These are phyloP conservation scores for Saccharomycopsis javanensis DNA, from an alignment of 805 yeast genomes.

Conservation along the genomic window DNA sequence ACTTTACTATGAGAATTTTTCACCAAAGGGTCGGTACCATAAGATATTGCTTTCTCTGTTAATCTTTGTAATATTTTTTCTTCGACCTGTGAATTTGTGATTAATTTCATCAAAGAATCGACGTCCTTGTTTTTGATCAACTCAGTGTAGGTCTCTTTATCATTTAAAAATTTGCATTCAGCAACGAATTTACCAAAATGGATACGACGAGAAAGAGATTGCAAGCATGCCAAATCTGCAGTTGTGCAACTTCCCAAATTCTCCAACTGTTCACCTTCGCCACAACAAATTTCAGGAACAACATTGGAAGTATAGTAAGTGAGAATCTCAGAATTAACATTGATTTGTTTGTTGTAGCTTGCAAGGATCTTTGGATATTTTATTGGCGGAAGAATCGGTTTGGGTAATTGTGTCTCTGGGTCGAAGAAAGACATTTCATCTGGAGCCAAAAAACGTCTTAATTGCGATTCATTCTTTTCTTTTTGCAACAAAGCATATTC, in stretches of 20 bases:
- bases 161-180: constrained; percentile 77
- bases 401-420: constrained; percentile 51
- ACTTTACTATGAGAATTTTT: constrained; percentile 62
- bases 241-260: constrained; percentile 81
- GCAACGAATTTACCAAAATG: constrained; percentile 98
- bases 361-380: constrained; percentile 76
- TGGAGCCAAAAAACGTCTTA: constrained; percentile 87
- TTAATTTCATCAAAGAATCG: constrained; percentile 64
- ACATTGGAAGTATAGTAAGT: constrained; percentile 60
- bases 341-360: constrained; percentile 60
- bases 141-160: constrained; percentile 50
- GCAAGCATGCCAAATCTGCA: constrained; percentile 79
- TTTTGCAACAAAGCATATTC: constrained; percentile 77
- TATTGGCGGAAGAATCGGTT: constrained; percentile 70
- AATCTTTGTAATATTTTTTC: constrained; percentile 71
- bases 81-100: constrained; percentile 85
- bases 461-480: constrained; percentile 67
- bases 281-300: constrained; percentile 63
- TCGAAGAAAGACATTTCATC: constrained; percentile 82
- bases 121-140: constrained; percentile 59
- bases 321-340: constrained; percentile 63
- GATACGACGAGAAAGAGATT: constrained; percentile 81
- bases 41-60: constrained; percentile 69
- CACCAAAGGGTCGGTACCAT: constrained; percentile 81
- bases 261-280: constrained; percentile 65